phyloP scores from a whole-genome alignment of 768 basidiomycete species.

The Suillus weaverae region DNA sequence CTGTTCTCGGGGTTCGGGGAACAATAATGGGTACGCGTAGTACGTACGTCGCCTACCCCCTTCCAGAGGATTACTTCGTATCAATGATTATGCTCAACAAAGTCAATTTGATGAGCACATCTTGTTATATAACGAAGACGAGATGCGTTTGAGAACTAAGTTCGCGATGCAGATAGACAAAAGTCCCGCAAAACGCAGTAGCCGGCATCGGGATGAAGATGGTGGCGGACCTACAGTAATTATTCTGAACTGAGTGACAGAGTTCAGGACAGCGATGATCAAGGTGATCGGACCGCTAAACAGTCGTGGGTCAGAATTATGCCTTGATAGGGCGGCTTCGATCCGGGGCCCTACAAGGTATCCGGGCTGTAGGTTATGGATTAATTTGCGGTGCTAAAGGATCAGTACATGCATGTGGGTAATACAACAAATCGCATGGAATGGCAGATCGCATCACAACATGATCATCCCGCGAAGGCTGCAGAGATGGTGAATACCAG shows the following conservation, averaged over 20 bases:
- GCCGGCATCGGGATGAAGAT: background rate
- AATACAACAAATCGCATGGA: background rate
- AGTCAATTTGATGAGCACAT: background rate
- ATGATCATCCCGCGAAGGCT: background rate
- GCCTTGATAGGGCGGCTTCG: background rate
- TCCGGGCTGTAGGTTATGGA: background rate
- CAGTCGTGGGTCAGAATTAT: background rate
- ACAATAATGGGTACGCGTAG: background rate
- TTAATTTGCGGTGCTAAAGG: constrained; percentile 1
- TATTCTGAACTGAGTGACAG: background rate
- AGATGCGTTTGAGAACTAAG: background rate
- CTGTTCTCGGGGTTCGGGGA: background rate
- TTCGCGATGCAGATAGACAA: background rate
- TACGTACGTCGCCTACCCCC: background rate
- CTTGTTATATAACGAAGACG: background rate
- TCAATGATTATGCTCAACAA: background rate
- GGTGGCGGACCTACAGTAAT: background rate
- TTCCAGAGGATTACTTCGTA: background rate
- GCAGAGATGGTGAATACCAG: background rate
- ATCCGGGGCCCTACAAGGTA: background rate
- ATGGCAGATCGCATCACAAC: background rate
- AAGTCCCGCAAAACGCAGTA: background rate
- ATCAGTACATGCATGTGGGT: background rate
- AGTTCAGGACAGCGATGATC: background rate
- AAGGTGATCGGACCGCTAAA: background rate